Evolutionary conservation across 192 early-diverging fungal species (phyloP).

Genomic region (Funneliformis mosseae): DNA sequence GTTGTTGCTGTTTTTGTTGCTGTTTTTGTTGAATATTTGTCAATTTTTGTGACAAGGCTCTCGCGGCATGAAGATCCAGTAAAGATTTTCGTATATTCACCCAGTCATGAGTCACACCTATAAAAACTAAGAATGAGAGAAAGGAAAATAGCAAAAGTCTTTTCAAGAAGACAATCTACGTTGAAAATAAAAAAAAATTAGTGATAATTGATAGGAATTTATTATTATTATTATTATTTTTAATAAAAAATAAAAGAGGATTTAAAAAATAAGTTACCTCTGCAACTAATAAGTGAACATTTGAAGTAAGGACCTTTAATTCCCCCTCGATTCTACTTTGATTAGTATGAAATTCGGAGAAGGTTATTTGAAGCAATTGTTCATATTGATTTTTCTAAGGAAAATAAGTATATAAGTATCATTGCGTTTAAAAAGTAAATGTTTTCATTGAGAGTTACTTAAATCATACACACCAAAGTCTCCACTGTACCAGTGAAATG

Average conservation of each 20-base stretch:
- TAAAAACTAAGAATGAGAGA: background rate
- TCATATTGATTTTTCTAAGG: background rate
- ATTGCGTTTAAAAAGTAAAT: background rate
- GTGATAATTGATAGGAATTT: background rate
- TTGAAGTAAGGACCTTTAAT: background rate
- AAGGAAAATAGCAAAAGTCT: background rate
- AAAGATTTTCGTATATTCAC: background rate
- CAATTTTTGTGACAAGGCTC: background rate
- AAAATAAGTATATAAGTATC: background rate
- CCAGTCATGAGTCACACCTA: background rate
- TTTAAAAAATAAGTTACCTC: background rate
- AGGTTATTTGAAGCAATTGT: background rate
- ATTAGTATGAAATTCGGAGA: background rate
- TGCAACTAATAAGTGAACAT: background rate
- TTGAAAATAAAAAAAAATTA: background rate
- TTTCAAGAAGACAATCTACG: background rate
- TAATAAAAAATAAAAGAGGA: background rate
- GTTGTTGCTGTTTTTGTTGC: too few species aligned
- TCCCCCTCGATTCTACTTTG: background rate
- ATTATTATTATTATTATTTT: background rate
- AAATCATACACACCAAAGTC: conserved; percentile 10
- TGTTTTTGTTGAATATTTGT: background rate
- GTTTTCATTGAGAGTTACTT: too few species aligned
- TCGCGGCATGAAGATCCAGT: background rate
- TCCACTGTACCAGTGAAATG: background rate